phyloP scores from a whole-genome alignment of 2,329 filamentous ascomycete species.

The Penicillium rolfsii region DNA sequence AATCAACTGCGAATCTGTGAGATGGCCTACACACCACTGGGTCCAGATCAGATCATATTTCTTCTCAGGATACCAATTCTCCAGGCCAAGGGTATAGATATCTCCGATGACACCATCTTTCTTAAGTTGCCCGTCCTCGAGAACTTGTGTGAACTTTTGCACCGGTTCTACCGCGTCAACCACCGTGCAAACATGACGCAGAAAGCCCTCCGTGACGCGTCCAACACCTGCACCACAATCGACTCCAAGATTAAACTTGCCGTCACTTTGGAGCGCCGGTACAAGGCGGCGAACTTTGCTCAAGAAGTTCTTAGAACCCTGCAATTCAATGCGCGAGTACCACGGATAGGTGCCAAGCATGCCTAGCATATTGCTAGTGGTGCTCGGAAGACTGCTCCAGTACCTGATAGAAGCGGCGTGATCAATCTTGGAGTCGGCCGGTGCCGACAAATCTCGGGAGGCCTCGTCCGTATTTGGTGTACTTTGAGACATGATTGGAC shows the following conservation, averaged over 20 bases:
- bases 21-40: slow-evolving; percentile 86
- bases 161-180: slow-evolving; percentile 89
- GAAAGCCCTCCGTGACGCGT: slow-evolving; percentile 75
- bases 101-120: slow-evolving; percentile 57
- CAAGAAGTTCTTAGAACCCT: slow-evolving; percentile 70
- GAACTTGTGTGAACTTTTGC: slow-evolving; percentile 71
- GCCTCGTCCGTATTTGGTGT: not conserved
- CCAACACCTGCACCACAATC: slow-evolving; percentile 76
- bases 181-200: slow-evolving; percentile 68
- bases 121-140: slow-evolving; percentile 50
- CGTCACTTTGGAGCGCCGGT: slow-evolving; percentile 17
- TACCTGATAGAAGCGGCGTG: slow-evolving; percentile 43
- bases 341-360: slow-evolving; percentile 72
- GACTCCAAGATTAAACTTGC: slow-evolving; percentile 45
- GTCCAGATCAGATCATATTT: slow-evolving; percentile 83
- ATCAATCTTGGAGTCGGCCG: slow-evolving; percentile 36
- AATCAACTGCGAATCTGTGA: slow-evolving; percentile 74
- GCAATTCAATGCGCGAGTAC: slow-evolving; percentile 71
- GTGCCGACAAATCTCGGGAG: not conserved
- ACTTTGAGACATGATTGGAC: slow-evolving; percentile 12
- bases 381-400: slow-evolving; percentile 44
- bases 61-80: slow-evolving; percentile 64
- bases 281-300: slow-evolving; percentile 61
- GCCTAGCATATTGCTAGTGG: slow-evolving; percentile 61
- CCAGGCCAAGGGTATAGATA: slow-evolving; percentile 73